Conservation (phyloP, 148 eudicot genomes). For the Polygonum maritimum region DNA sequence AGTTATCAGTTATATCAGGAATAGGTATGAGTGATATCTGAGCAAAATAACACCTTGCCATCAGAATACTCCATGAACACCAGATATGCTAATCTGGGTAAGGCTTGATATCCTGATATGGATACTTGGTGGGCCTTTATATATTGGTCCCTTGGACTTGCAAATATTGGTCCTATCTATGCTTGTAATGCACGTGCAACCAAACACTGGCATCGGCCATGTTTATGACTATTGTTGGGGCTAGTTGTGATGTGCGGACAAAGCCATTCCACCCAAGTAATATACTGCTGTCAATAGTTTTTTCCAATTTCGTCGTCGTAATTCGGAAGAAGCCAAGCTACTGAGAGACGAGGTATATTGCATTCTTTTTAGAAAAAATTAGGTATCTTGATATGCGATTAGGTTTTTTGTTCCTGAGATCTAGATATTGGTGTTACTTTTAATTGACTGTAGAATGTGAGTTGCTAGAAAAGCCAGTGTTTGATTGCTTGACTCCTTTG, state of each 20-base stretch:
- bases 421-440: neutral
- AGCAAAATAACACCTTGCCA: no score
- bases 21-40: no score
- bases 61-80: no score
- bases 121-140: neutral
- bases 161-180: neutral
- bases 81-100: no score
- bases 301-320: conserved; percentile 24
- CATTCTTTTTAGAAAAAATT: neutral
- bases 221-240: no score
- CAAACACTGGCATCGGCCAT: neutral
- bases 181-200: neutral
- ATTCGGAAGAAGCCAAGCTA: conserved; percentile 54
- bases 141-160: neutral
- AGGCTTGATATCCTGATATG: no score
- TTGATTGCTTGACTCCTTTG: conserved; percentile 3
- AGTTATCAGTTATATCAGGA: no score
- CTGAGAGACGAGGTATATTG: conserved; percentile 81
- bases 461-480: neutral
- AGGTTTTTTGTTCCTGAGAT: neutral
- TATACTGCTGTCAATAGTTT: conserved; percentile 15
- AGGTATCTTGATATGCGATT: neutral
- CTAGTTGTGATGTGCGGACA: no score
- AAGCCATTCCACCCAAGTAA: no score
- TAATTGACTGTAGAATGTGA: neutral